Base-by-base conservation (phyloP, 345 rosid species). In the Mangifera indica region DNA sequence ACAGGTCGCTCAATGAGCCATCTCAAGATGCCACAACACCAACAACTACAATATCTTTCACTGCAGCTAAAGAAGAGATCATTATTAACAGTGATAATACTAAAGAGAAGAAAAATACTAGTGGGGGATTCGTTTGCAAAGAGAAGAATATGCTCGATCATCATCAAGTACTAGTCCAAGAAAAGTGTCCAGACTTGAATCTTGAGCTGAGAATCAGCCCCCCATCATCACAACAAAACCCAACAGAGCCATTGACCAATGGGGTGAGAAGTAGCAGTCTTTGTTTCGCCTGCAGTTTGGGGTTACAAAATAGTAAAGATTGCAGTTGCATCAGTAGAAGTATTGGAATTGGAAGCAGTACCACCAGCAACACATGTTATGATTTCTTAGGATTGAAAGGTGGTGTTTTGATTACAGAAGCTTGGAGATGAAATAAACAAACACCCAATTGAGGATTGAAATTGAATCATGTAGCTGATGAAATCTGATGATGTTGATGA, bases 121-220 rank as follows among this genome's bases (percentile, higher is more conserved):
- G 12, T 61, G 81, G 78, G 40, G 32, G 32, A 29, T 55, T 76
- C 37, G 40, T 66, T 26, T 74, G 70, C 71, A 78, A 82, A 78
- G 76, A 64, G 12, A 84, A 79, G 45, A 73, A 26, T 73, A 56
- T 21, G 4, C 63, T 1, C 3, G 2, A 53, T 5, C 63, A 24
- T 44, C 56, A 45, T 32, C 32, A 59, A 44, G 44, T 62, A 66
- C 77, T 72, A 65, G 72, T 72, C 73, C 57, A 78, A 42, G 91
- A 81, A 70, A 84, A 73, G 70, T 81, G 89, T 57, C 86, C 93
- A 10, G 96, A 87, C 76, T 85, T 93, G 87, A 93, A 88, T 76
- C 92, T 93, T 14, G 98, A 91, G 74, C 93, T 93, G 12, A 87
- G 86, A 77, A 93, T 93, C 46, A 87, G 96, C 81, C 97, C 89